Evolutionary conservation across 805 yeast genomes (phyloP), one percentile per base, ranked within the genome.

Genomic region (Scheffersomyces ergatensis): DNA sequence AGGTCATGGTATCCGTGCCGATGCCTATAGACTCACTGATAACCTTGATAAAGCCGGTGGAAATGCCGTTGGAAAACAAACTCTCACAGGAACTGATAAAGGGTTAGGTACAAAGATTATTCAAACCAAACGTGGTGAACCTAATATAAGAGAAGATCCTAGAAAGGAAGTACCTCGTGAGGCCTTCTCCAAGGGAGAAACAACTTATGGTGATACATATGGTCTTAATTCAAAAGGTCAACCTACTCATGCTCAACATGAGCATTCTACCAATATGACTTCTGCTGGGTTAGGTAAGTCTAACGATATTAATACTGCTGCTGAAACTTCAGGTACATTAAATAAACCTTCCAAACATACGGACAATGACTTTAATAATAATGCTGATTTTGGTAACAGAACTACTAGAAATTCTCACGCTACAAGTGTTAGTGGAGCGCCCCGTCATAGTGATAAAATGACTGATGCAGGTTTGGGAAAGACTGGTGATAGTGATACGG

Each of bases 31-130:
- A 14, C 5, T 8, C n/a, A 14, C n/a, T 13, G 30, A 48, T 37
- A 45, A 51, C 12, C 37, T 45, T 23, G 57, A 52, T 25, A 46
- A 49, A 33, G 46, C 45, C 29, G 55, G 48, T 12, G 59, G 57
- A 24, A 30, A 44, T 23, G 42, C 36, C 23, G 19, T 48, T 9
- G 60, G 60, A 14, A 46, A 45, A 26, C 57, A 54, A 17, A 54
- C 53, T 20, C 8, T 26, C 5, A 8, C 14, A 11, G 30, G 30
- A 26, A 26, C 30, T 5, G 30, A 26, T 13, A 26, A 26, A 12
- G 30, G 30, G 5, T 26, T 26, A 26, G 30, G 30, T 9, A 11
- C 30, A 11, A 26, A 26, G n/a, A 14, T 13, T 26, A 5, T 26
- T 5, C 8, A 26, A 5, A 9, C 8, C 6, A 26, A 26, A 13